Conservation (phyloP, 1,284 basidiomycete species). For the Wolfiporia cocos region DNA sequence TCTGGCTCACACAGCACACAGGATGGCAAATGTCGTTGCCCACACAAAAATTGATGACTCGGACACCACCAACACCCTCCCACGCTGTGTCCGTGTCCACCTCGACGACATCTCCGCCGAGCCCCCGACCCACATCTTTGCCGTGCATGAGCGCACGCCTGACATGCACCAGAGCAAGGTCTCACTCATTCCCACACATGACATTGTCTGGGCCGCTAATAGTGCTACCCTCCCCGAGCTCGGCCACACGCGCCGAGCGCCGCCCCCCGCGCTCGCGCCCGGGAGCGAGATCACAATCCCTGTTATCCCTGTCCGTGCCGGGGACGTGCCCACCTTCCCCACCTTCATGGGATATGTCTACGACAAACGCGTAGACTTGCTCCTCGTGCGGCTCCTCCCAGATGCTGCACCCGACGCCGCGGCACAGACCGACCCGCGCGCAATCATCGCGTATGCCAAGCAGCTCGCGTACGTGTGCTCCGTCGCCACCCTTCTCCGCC, state of each 20-base stretch:
- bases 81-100: conserved; percentile 17
- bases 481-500: conserved; percentile 31
- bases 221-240: conserved; percentile 43
- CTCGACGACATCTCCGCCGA: conserved; percentile 27
- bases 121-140: conserved; percentile 49
- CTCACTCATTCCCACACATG: conserved; percentile 46
- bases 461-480: conserved; percentile 25
- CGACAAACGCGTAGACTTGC: conserved; percentile 42
- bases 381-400: conserved; percentile 47
- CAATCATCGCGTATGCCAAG: conserved; percentile 20
- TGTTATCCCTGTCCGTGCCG: conserved; percentile 56
- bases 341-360: conserved; percentile 59
- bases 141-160: conserved; percentile 31
- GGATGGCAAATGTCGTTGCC: conserved; percentile 2
- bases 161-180: conserved; percentile 29
- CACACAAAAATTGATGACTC: conserved; percentile 7
- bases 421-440: conserved; percentile 6
- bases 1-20: conserved; percentile 3
- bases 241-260: too few species aligned
- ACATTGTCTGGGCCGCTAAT: conserved; percentile 43
- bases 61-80: conserved; percentile 11
- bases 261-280: conserved; percentile 31
- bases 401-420: conserved; percentile 26
- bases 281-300: conserved; percentile 39
- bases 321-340: conserved; percentile 56